Conservation (phyloP, 192 early-diverging fungal genomes). For the Chytriomyces sp. region DNA sequence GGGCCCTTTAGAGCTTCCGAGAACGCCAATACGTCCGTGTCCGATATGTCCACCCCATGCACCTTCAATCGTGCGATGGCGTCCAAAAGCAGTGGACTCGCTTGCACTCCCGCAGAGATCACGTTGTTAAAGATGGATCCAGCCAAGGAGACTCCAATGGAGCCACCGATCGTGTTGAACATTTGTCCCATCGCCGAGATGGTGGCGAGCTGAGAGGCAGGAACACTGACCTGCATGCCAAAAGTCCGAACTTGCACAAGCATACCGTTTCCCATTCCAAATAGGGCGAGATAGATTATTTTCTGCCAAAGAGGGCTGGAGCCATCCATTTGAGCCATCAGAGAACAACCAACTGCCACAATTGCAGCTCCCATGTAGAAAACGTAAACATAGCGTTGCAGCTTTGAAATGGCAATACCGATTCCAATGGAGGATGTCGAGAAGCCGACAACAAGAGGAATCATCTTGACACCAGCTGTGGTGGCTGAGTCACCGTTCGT, state of each 20-base stretch:
- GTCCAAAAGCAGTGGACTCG: neutral
- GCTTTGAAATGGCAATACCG: slow-evolving; percentile 63
- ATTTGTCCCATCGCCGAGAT: slow-evolving; percentile 24
- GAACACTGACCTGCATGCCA: slow-evolving; percentile 69
- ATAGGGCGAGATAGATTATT: slow-evolving; percentile 64
- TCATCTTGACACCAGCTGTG: slow-evolving; percentile 70
- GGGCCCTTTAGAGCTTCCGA: neutral
- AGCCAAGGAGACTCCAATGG: slow-evolving; percentile 37
- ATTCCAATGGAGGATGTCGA: slow-evolving; percentile 64
- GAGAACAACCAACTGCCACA: neutral
- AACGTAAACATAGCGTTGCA: neutral
- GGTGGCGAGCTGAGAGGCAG: slow-evolving; percentile 48
- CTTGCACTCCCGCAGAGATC: slow-evolving; percentile 47
- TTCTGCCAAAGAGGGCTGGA: slow-evolving; percentile 27
- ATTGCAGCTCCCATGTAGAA: slow-evolving; percentile 22
- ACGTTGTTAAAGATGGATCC: slow-evolving; percentile 36
- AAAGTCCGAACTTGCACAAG: slow-evolving; percentile 75
- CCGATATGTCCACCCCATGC: neutral
- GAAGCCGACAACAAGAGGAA: slow-evolving; percentile 76
- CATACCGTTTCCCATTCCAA: slow-evolving; percentile 75
- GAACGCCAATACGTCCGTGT: neutral
- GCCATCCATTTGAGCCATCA: neutral
- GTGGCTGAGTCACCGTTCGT: slow-evolving; percentile 75
- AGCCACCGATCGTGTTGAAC: slow-evolving; percentile 23
- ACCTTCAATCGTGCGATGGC: neutral